Base-by-base conservation (phyloP, 768 basidiomycete genomes). In the Leccinum pellstonianum region DNA sequence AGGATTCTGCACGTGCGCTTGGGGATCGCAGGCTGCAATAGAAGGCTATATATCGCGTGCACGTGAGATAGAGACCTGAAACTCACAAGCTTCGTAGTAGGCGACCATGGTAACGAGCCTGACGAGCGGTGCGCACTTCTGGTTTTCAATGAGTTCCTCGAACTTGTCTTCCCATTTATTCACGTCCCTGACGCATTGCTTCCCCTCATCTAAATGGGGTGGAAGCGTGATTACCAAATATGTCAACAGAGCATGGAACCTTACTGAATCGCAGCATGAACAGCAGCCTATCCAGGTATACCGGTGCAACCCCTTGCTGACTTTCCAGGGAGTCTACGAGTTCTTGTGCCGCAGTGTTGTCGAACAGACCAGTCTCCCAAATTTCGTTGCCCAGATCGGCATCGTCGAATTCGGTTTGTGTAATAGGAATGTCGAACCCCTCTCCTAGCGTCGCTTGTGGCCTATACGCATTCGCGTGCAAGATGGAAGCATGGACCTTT, bases 401-500 rank as follows among this genome's bases (percentile, higher is more conserved):
- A 21, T 55, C 59, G 7, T 59, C 60, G 1, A 41, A 47, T 51
- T 31, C 54, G 9, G 37, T 12, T 2, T 51, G 61, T 27, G 51
- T 25, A 31, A 54, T 60, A 5, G 66, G 62, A 23, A 70, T 64
- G 11, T 70, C 69, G 25, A 70, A 70, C 29, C 68, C 68, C 4
- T 66, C 61, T 48, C 69, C 68, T 3, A 61, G 50, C 7, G 61
- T 64, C 17, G 64, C 67, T 3, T 10, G 55, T 15, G 69, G 69
- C 41, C 51, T 55, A 33, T 70, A 70, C 15, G 60, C 41, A 11
- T 66, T 70, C 2, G 66, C 64, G 52, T 57, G 60, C 49, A 70
- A 41, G 55, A 70, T 56, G 6, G 67, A 71, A 46, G 66, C 63
- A 25, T 70, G 69, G 3, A 70, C 57, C 17, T 70, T 70, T 51